Evolutionary conservation across 345 rosid species (phyloP), one percentile per base, ranked within the genome.

Genomic region (Trapa bicornis): DNA sequence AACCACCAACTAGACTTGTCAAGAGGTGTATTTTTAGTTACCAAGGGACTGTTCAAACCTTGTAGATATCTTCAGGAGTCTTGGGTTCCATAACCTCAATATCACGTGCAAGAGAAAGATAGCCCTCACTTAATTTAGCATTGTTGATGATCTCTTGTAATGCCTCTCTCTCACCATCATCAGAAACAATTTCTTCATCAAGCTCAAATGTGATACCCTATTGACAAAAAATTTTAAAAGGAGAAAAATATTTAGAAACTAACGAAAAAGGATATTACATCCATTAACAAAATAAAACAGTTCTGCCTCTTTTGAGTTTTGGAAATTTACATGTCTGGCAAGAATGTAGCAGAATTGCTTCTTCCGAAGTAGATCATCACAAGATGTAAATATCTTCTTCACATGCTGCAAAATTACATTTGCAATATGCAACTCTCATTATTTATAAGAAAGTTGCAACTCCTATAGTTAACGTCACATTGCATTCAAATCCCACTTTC

Each of bases 81-180:
- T 89, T 95, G 65, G 97, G 86, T 80, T 94, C 99, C 96, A 94
- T 87, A 78, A 94, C 99, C 84, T 94, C 97, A 39, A 94, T 86
- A 85, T 94, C 99, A 66, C 93, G 91, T 69, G 97, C 96, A 75
- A 94, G 97, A 2, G 93, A 82, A 66, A 95, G 88, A 79, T 91
- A 95, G 65, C 97, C 93, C 79, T 91, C 99, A 71, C 93, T 89
- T 68, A 95, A 69, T 79, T 83, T 87, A 35, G 71, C 33, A 71
- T 89, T 91, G 76, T 95, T 95, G 68, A 95, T 78, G 22, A 95
- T 86, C 38, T 95, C 96, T 74, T 91, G 96, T 72, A 87, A 73
- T 54, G 41, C 71, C 33, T 85, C 87, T 80, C 87, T 83, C 37
- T 89, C 93, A 15, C 74, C 78, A 10, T 83, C 87, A 71, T 89